These are phyloP conservation scores for Dendrobium chrysotoxum DNA, from an alignment of 106 monocot species.

Conservation along the genomic window DNA sequence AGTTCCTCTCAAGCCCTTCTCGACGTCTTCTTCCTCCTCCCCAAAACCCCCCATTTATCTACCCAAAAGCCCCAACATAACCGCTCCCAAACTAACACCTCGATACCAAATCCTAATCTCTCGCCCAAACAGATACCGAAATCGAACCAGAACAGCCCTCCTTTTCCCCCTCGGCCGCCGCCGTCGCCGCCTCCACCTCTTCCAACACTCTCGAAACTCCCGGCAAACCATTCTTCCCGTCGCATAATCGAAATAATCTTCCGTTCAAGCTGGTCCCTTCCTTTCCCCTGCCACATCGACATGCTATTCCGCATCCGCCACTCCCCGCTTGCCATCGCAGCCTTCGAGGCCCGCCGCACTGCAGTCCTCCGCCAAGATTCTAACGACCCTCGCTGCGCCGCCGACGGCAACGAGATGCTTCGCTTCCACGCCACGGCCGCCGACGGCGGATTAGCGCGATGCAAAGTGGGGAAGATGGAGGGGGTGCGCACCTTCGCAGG, in stretches of 20 bases:
- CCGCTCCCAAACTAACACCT: neutral
- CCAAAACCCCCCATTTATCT: neutral
- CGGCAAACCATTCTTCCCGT: slow-evolving; percentile 51
- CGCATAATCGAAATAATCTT: slow-evolving; percentile 78
- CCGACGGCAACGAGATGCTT: slow-evolving; percentile 91
- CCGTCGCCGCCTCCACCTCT: slow-evolving; percentile 9
- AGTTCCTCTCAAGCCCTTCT: slow-evolving; percentile 20
- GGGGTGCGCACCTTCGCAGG: slow-evolving; percentile 54
- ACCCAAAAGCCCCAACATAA: neutral
- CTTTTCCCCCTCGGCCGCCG: slow-evolving; percentile 9
- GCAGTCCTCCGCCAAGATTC: slow-evolving; percentile 14
- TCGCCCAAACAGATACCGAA: neutral
- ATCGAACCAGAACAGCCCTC: slow-evolving; percentile 2
- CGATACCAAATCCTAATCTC: slow-evolving; percentile 9
- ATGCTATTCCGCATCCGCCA: slow-evolving; percentile 74
- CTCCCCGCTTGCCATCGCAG: slow-evolving; percentile 42
- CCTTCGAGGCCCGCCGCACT: slow-evolving; percentile 74
- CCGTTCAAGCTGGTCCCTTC: slow-evolving; percentile 51
- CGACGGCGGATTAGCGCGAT: slow-evolving; percentile 9
- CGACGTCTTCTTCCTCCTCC: slow-evolving; percentile 30
- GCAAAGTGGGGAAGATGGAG: neutral
- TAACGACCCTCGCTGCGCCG: slow-evolving; percentile 54
- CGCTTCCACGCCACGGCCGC: slow-evolving; percentile 42
- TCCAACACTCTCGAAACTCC: slow-evolving; percentile 41
- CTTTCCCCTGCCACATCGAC: slow-evolving; percentile 56